Evolutionary conservation across 306 rosid species (phyloP), one percentile per base, ranked within the genome.

Genomic region (Mimosa bimucronata): DNA sequence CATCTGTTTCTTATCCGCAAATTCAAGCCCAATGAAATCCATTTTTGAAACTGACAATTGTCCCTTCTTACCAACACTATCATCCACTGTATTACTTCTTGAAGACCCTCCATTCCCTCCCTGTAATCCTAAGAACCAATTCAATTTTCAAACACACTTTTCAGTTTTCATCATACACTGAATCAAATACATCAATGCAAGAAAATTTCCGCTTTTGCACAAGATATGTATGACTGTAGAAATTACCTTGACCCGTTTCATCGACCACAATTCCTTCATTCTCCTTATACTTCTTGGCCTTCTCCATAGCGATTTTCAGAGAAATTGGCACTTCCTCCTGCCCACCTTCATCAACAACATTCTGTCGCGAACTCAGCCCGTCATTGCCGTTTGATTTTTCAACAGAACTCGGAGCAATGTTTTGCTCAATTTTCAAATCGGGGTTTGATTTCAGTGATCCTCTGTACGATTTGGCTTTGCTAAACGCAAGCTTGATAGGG

Each of bases 1-100:
- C 98, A 87, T 83, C 14, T 62, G 69, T 85, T 89, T 91, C 89
- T 94, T 91, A 87, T 92, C 98, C 16, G 89, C 90, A 87, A 94
- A 92, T 48, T 64, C 89, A 77, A 92, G 98, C 64, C 97, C 97
- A 78, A 89, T 81, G 81, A 92, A 94, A 87, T 94, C 97, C 42
- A 92, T 85, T 83, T 68, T 90, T 8, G 98, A 94, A 85, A 94
- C 73, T 15, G 97, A 88, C 25, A 94, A 28, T 71, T 73, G 82
- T 14, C 83, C 91, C 85, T 85, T 94, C 87, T 75, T 88, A 71
- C 77, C 88, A 76, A 45, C 86, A 62, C 48, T 78, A 53, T 74
- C 50, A 29, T 77, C 89, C 58, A 18, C 73, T 50, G 38, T 77
- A 53, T 58, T 64, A 45, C 69, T 72, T 67, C 78, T 87, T 25